These are phyloP conservation scores for Cylindrotheca closterium DNA, from an alignment of 108 stramenopile genomes.

Conservation along the genomic window DNA sequence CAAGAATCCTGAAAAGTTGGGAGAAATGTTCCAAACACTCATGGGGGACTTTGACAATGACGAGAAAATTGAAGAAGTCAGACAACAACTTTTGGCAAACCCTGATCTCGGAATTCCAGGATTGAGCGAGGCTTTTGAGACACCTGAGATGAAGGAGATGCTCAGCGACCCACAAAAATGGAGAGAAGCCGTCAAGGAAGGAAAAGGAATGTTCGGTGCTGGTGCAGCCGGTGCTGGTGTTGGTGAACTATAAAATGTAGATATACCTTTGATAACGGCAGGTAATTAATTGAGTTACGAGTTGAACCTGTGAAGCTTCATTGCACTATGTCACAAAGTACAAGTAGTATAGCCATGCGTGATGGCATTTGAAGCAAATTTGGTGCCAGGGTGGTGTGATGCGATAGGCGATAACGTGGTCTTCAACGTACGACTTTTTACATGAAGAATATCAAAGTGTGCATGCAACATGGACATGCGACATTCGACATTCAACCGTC, in stretches of 20 bases:
- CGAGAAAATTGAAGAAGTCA: slow-evolving; percentile 81
- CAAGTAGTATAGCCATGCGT: too few relatives aligned
- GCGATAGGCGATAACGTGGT: too few relatives aligned
- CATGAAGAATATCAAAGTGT: too few relatives aligned
- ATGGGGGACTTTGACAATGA: slow-evolving; percentile 65
- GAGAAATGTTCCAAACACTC: slow-evolving; percentile 46
- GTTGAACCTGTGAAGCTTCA: too few relatives aligned
- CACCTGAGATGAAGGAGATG: slow-evolving; percentile 68
- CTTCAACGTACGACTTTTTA: too few relatives aligned
- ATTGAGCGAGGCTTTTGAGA: slow-evolving; percentile 47
- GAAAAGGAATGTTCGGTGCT: slow-evolving; percentile 20
- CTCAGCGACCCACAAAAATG: slow-evolving; percentile 74
- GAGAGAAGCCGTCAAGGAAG: slow-evolving; percentile 73
- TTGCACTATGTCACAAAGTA: too few relatives aligned
- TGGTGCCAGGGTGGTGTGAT: too few relatives aligned
- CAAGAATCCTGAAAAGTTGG: slow-evolving; percentile 47
- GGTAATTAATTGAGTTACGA: too few relatives aligned
- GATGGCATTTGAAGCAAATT: too few relatives aligned
- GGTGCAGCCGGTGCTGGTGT: slow-evolving; percentile 23
- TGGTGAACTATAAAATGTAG: slow-evolving; percentile 35
- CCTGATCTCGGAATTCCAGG: slow-evolving; percentile 52
- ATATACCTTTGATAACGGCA: background rate
- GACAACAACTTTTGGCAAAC: slow-evolving; percentile 58
- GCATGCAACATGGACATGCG: too few relatives aligned
- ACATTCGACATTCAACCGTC: too few relatives aligned